A percentile compares a stretch with the other conserved stretches of the same genome.
Evolutionary conservation across 1,139 yeast species (phyloP).

Genomic region (Yamadazyma jaroonii): DNA sequence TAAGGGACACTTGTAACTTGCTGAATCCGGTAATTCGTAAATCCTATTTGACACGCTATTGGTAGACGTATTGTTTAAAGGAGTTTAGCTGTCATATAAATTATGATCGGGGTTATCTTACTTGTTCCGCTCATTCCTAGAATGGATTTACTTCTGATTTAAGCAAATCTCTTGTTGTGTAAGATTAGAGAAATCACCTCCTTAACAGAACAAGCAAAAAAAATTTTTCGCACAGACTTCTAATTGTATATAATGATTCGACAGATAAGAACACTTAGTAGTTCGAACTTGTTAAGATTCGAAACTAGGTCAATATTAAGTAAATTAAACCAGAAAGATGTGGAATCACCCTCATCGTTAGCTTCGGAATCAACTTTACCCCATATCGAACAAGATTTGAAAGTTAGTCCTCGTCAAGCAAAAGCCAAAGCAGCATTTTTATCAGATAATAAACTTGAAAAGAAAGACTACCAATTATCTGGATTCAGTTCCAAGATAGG

Average conservation of each 20-base stretch:
- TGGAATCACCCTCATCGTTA: slow-evolving; percentile 37
- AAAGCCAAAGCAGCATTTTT: slow-evolving; percentile 47
- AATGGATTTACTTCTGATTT: no score
- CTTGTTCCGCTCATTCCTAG: no score
- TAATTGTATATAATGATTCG: no score
- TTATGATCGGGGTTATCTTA: no score
- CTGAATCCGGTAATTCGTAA: no score
- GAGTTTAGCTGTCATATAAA: no score
- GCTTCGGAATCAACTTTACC: slow-evolving; percentile 53
- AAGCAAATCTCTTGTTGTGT: no score
- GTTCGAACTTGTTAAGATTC: slow-evolving; percentile 3
- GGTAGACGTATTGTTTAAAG: no score
- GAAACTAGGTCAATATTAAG: slow-evolving; percentile 14
- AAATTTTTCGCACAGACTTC: background rate
- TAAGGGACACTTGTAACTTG: no score
- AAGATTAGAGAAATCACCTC: no score
- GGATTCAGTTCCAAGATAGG: slow-evolving; percentile 72
- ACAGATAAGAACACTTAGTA: slow-evolving; percentile 1
- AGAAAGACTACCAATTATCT: slow-evolving; percentile 55
- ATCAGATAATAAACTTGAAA: slow-evolving; percentile 58
- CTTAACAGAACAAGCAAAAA: no score
- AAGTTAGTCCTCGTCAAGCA: slow-evolving; percentile 39
- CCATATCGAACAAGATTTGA: slow-evolving; percentile 38
- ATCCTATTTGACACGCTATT: no score
- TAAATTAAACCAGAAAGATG: slow-evolving; percentile 11